A percentile compares a stretch with the other conserved stretches of the same genome.
These are phyloP conservation scores for Acer campestre DNA, from an alignment of 345 rosid species.

Conservation along the genomic window DNA sequence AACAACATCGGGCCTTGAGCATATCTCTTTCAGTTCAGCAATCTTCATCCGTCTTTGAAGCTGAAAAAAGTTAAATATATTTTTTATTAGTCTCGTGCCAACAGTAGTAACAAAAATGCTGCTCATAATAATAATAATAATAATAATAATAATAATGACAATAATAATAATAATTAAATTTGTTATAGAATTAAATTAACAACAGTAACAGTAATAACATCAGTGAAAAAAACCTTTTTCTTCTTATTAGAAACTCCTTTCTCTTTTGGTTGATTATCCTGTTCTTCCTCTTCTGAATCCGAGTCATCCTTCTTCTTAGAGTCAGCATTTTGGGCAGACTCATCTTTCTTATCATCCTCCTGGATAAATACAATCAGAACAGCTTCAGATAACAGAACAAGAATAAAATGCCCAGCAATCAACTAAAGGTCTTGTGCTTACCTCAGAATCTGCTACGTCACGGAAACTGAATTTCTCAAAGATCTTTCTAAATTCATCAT, in stretches of 20 bases:
- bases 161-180: not conserved
- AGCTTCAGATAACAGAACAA: not conserved
- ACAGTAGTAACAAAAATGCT: not conserved
- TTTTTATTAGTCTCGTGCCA: not conserved
- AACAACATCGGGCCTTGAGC: constrained; percentile 98
- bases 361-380: constrained; percentile 27
- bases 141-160: not conserved
- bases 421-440: constrained; percentile 22
- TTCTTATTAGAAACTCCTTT: constrained; percentile 85
- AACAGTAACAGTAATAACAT: not conserved
- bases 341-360: constrained; percentile 70
- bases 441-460: constrained; percentile 63
- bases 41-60: constrained; percentile 92
- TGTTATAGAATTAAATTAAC: not conserved
- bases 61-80: constrained; percentile 37
- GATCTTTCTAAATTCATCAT: constrained; percentile 77
- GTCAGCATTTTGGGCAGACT: constrained; percentile 61
- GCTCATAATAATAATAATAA: not conserved
- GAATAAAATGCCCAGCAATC: not conserved
- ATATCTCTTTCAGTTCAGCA: constrained; percentile 89
- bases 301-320: constrained; percentile 67
- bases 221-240: constrained; percentile 58
- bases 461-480: constrained; percentile 81
- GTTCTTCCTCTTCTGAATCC: constrained; percentile 81
- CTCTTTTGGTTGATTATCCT: constrained; percentile 69